phyloP scores from a whole-genome alignment of 768 basidiomycete genomes.

The Trametes elegans region DNA sequence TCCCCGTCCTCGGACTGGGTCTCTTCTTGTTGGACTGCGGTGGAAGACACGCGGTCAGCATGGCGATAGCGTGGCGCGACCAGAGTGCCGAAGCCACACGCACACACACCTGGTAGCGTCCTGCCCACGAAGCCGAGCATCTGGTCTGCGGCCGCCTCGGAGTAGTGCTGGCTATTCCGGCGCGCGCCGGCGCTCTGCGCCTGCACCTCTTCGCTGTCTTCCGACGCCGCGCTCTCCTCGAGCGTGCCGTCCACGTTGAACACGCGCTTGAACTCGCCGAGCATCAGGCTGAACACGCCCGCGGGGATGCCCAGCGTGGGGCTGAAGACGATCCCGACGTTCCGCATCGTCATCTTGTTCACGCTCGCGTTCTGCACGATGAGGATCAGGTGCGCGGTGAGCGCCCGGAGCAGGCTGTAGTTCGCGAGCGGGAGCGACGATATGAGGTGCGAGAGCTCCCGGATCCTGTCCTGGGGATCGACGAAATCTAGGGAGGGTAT shows the following conservation, averaged over 20 bases:
- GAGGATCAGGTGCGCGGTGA: conserved; percentile 92
- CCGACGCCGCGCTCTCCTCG: conserved; percentile 21
- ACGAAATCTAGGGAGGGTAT: conserved; percentile 64
- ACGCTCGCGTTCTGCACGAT: conserved; percentile 86
- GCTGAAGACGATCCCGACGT: conserved; percentile 98
- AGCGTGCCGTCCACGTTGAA: conserved; percentile 73
- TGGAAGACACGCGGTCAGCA: conserved; percentile 22
- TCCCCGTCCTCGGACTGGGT: conserved; percentile 69
- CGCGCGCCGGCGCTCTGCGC: conserved; percentile 43
- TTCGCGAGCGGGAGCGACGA: conserved; percentile 87
- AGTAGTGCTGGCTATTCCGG: conserved; percentile 83
- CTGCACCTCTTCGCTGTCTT: conserved; percentile 18
- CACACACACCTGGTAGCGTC: conserved; percentile 57
- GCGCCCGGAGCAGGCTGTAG: conserved; percentile 89
- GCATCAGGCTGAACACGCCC: conserved; percentile 92
- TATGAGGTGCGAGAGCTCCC: conserved; percentile 83
- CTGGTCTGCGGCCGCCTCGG: conserved; percentile 79
- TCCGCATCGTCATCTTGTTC: conserved; percentile 99
- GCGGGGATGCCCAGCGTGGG: conserved; percentile 98
- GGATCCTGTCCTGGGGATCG: conserved; percentile 83
- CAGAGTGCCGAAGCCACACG: conserved; percentile 27
- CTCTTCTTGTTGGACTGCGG: conserved; percentile 46
- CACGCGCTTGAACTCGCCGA: conserved; percentile 89
- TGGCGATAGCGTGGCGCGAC: not conserved
- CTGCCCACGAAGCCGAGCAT: conserved; percentile 77